These are phyloP conservation scores for Decorospora gaudefroyi DNA, from an alignment of 2,329 filamentous ascomycete genomes.

Conservation along the genomic window DNA sequence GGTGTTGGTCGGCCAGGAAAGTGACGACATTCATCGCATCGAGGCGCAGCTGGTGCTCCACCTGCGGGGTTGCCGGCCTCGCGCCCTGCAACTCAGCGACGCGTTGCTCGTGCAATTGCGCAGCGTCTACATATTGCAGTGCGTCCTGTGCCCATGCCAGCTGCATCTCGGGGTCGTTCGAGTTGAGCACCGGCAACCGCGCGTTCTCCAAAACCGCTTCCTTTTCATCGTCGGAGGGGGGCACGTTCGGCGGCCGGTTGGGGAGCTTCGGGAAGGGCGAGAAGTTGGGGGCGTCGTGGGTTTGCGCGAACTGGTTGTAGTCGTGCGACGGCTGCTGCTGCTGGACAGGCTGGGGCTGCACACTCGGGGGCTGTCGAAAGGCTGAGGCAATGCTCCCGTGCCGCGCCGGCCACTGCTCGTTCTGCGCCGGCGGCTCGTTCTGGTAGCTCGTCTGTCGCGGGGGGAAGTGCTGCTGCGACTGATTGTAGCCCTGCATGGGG, in stretches of 20 bases:
- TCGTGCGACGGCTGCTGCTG: slow-evolving; percentile 41
- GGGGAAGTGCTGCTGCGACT: slow-evolving; percentile 35
- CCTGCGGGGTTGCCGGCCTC: slow-evolving; percentile 77
- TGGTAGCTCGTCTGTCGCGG: slow-evolving; percentile 41
- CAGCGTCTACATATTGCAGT: slow-evolving; percentile 83
- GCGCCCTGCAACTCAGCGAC: slow-evolving; percentile 62
- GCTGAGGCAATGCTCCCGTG: slow-evolving; percentile 46
- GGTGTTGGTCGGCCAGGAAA: slow-evolving; percentile 87
- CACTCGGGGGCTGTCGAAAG: slow-evolving; percentile 45
- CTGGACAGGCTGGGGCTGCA: slow-evolving; percentile 38
- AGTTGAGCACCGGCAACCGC: slow-evolving; percentile 80
- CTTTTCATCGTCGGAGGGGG: slow-evolving; percentile 91
- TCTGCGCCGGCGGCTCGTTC: slow-evolving; percentile 24
- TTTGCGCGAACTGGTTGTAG: slow-evolving; percentile 47
- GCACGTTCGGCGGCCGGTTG: slow-evolving; percentile 80
- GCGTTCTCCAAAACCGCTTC: slow-evolving; percentile 87
- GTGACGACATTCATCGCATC: slow-evolving; percentile 91
- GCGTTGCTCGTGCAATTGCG: slow-evolving; percentile 74
- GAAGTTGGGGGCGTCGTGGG: slow-evolving; percentile 71
- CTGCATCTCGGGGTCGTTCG: slow-evolving; percentile 94
- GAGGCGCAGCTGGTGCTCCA: slow-evolving; percentile 83
- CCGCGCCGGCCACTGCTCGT: slow-evolving; percentile 39
- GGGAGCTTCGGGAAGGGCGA: slow-evolving; percentile 88
- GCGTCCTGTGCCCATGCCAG: slow-evolving; percentile 95
- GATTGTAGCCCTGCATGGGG: slow-evolving; percentile 36